phyloP scores from a whole-genome alignment of 306 rosid species.

The Cucurbita argyrosperma region DNA sequence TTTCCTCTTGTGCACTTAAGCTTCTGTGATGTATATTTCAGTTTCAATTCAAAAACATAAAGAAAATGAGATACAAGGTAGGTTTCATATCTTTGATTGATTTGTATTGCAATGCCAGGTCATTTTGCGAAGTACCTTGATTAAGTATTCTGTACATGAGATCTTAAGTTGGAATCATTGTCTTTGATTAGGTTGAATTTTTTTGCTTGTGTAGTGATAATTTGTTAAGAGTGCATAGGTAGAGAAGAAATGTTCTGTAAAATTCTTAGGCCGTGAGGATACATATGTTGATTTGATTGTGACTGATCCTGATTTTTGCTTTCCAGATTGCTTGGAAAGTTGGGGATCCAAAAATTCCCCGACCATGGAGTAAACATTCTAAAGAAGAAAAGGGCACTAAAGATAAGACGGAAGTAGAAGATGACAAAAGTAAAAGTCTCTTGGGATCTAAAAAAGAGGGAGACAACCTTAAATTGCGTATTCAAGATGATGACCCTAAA shows the following conservation, averaged over 20 bases:
- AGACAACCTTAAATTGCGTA: conserved; percentile 12
- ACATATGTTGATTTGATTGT: not conserved
- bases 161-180: not conserved
- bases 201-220: not conserved
- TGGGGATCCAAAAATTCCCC: conserved; percentile 71
- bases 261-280: not conserved
- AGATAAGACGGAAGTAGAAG: conserved; percentile 18
- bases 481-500: conserved; percentile 32
- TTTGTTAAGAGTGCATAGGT: not conserved
- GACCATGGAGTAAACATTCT: conserved; percentile 73
- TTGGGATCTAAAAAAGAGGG: conserved; percentile 15
- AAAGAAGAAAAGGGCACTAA: conserved; percentile 21
- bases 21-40: not conserved
- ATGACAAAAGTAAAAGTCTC: not conserved
- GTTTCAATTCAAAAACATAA: not conserved
- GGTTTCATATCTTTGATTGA: not conserved
- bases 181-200: not conserved
- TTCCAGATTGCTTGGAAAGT: conserved; percentile 49
- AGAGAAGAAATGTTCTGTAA: not conserved
- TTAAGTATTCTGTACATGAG: not conserved
- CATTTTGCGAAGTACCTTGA: not conserved
- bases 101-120: not conserved
- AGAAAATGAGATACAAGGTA: not conserved
- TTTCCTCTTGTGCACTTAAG: not conserved
- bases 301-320: not conserved